A percentile compares a stretch with the other conserved stretches of the same genome.
Evolutionary conservation across 2,329 filamentous ascomycete species (phyloP).

Genomic region (Venturia pyrina): DNA sequence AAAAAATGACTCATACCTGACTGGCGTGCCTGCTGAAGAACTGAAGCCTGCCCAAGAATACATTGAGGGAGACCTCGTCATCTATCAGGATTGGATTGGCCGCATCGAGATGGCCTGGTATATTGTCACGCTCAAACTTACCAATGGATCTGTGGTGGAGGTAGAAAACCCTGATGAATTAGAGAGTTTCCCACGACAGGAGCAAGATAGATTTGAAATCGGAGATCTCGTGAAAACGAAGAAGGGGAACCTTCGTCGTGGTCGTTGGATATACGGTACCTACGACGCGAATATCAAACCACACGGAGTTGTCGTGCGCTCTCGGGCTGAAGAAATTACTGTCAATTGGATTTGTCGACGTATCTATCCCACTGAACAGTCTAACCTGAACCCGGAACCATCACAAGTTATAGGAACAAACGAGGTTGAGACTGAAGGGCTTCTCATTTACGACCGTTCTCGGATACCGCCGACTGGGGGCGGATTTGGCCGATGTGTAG

Average conservation of each 20-base stretch:
- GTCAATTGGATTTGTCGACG: constrained; percentile 13
- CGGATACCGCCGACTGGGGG: constrained; percentile 15
- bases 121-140: constrained; percentile 40
- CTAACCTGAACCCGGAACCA: constrained; percentile 16
- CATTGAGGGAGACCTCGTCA: constrained; percentile 20
- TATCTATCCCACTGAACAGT: constrained; percentile 16
- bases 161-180: constrained; percentile 37
- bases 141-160: constrained; percentile 44
- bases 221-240: constrained; percentile 36
- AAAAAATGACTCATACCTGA: neutral
- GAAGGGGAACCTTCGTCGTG: constrained; percentile 35
- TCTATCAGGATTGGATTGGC: constrained; percentile 41
- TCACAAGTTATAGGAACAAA: constrained; percentile 15
- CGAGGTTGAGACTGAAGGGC: constrained; percentile 32
- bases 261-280: constrained; percentile 42
- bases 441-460: constrained; percentile 35
- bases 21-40: constrained; percentile 11
- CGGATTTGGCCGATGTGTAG: constrained; percentile 20
- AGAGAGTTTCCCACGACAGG: constrained; percentile 25
- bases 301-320: constrained; percentile 43
- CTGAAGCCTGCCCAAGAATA: constrained; percentile 19
- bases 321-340: constrained; percentile 21
- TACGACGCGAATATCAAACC: constrained; percentile 41
- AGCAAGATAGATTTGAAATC: constrained; percentile 29
- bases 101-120: constrained; percentile 39